Base-by-base conservation (phyloP, 306 rosid genomes). In the Rosa lucieae region DNA sequence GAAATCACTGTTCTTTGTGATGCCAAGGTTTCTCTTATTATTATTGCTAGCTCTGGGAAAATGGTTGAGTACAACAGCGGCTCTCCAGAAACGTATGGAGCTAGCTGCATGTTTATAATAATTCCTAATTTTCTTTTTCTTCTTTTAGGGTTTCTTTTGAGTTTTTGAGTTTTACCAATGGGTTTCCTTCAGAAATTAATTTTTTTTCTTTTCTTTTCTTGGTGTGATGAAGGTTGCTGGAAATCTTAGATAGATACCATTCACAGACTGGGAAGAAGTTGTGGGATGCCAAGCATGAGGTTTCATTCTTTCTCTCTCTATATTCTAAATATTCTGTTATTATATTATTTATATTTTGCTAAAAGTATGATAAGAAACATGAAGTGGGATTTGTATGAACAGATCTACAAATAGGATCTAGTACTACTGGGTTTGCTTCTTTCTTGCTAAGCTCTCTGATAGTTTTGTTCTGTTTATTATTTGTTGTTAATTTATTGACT, bases 261-360 rank as follows among this genome's bases (percentile, higher is more conserved):
- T 88, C 76, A 86, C 80, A 84, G 10, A 86, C 97, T 62, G 91
- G 89, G 76, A 73, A 85, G 67, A 95, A 62, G 69, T 83, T 95
- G 14, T 95, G 99, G 99, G 97, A 90, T 67, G 92, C 92, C 39
- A 95, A 95, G 79, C 99, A 92, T 86, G 97, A 95, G 97, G 99
- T 90, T 71, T 76, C 68, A 72, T 72, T 72, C 29, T 8, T 1
- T 67, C 40, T 58, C 21, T 14, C 11, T 58, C 14, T 77, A 58
- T 37, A 23, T 48, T 48, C 21, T 37, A 26, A 6, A 13, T 59
- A 2, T 51, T 65, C 3, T 13, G 0, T 77, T 23, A 63, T 32
- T 46, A 42, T 6, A 40, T 5, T 26, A 2, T 23, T 63, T 35
- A 8, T 77, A 8, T 78, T 76, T 79, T 85, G 87, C 90, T 74